Percentiles rank a stretch among this genome's conserved stretches.
phyloP scores from a whole-genome alignment of 208 protist species.

The Lotmaria passim region DNA sequence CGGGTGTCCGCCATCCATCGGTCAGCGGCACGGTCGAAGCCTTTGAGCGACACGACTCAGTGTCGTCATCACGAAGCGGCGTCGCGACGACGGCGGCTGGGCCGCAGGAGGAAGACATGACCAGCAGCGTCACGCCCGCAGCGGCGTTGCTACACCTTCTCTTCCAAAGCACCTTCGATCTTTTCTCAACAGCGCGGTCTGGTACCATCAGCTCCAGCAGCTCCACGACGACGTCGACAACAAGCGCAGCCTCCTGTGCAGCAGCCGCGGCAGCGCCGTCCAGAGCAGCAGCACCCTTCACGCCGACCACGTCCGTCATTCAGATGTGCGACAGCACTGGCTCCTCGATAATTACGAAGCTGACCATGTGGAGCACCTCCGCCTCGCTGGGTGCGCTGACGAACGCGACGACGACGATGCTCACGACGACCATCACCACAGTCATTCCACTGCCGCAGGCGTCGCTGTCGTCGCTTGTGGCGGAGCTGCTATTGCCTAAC shows the following conservation, averaged over 20 bases:
- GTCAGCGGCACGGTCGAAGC: not conserved
- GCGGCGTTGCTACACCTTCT: slow-evolving; percentile 7
- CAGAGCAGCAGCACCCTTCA: not conserved
- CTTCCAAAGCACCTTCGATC: slow-evolving; percentile 1
- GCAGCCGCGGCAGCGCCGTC: not conserved
- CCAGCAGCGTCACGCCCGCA: not conserved
- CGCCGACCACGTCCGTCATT: slow-evolving; percentile 15
- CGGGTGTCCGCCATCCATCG: slow-evolving; percentile 21
- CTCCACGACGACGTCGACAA: not conserved
- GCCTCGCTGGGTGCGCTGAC: not conserved
- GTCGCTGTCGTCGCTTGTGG: slow-evolving; percentile 19
- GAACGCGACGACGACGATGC: not conserved
- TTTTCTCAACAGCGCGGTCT: not conserved
- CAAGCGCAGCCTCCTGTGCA: not conserved
- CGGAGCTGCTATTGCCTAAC: slow-evolving; percentile 31
- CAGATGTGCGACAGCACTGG: slow-evolving; percentile 17
- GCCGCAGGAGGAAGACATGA: not conserved
- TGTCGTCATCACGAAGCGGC: not conserved
- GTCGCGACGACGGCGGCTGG: too few relatives aligned
- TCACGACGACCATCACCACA: slow-evolving; percentile 5
- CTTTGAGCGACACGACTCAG: not conserved
- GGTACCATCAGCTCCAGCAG: not conserved
- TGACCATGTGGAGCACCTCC: not conserved
- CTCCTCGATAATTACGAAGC: slow-evolving; percentile 12
- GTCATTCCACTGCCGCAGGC: slow-evolving; percentile 1